Conservation (phyloP, 108 stramenopile genomes). For the Pseudonitzschia pungens region DNA sequence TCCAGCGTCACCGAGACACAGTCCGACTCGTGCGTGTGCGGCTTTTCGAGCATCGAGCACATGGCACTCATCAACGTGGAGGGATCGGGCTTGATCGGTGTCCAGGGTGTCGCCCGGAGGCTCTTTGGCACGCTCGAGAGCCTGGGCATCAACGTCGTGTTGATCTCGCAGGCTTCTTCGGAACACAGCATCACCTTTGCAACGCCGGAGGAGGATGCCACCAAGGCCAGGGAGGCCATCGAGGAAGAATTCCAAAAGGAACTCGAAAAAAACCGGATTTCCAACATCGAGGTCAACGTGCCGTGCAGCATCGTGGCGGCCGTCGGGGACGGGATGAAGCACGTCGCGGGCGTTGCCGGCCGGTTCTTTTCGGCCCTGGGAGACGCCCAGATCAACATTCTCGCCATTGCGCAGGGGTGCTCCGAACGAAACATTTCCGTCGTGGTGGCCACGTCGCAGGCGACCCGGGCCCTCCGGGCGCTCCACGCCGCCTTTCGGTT, state of each 20-base stretch:
- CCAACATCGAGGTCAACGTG: conserved; percentile 49
- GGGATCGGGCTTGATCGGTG: conserved; percentile 85
- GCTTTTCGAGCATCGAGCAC: conserved; percentile 81
- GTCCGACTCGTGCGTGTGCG: conserved; percentile 69
- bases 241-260: conserved; percentile 79
- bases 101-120: conserved; percentile 73
- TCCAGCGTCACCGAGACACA: conserved; percentile 45
- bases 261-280: conserved; percentile 50
- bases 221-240: conserved; percentile 59
- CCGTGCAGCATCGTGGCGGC: conserved; percentile 91
- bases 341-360: conserved; percentile 74
- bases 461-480: conserved; percentile 82
- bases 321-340: conserved; percentile 85
- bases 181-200: conserved; percentile 89
- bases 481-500: conserved; percentile 84
- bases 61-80: conserved; percentile 91
- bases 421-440: conserved; percentile 86
- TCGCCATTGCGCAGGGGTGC: conserved; percentile 83
- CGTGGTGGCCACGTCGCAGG: conserved; percentile 58
- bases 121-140: conserved; percentile 76
- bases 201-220: conserved; percentile 47
- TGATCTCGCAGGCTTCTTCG: conserved; percentile 88
- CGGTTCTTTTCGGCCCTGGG: conserved; percentile 87
- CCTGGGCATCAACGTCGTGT: conserved; percentile 66
- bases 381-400: conserved; percentile 80